Percentiles rank a stretch among this genome's conserved stretches.
Evolutionary conservation across 2,329 filamentous ascomycete genomes (phyloP).

Genomic region (Hypoxylon sp.): DNA sequence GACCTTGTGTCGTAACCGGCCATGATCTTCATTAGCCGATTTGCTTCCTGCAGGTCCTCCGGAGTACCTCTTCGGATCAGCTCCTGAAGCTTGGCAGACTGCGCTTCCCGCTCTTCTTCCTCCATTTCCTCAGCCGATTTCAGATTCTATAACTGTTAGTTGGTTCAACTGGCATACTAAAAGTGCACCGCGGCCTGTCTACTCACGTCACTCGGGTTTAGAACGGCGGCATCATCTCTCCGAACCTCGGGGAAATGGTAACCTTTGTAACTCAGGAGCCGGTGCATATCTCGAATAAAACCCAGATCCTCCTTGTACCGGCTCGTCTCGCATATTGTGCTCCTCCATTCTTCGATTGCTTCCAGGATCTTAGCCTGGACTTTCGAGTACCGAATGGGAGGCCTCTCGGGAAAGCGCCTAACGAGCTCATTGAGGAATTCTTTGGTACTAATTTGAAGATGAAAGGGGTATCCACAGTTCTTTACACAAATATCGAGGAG

Average conservation of each 20-base stretch:
- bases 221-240: conserved; percentile 92
- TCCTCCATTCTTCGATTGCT: conserved; percentile 97
- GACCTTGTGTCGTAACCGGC: conserved; percentile 94
- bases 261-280: conserved; percentile 94
- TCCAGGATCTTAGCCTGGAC: conserved; percentile 95
- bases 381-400: conserved; percentile 85
- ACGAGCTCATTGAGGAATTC: conserved; percentile 99
- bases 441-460: conserved; percentile 98
- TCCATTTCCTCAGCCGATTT: conserved; percentile 99
- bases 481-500: conserved; percentile 99
- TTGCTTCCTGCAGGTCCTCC: conserved; percentile 95
- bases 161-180: conserved; percentile 44
- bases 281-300: conserved; percentile 97
- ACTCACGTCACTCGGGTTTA: conserved; percentile 96
- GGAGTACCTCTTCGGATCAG: conserved; percentile 92
- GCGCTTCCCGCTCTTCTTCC: conserved; percentile 92
- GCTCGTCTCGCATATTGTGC: conserved; percentile 98
- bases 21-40: conserved; percentile 99
- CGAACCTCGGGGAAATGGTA: conserved; percentile 95
- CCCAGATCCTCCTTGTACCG: conserved; percentile 97
- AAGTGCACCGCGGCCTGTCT: conserved; percentile 71
- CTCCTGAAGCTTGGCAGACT: conserved; percentile 98
- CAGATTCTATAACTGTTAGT: conserved; percentile 75
- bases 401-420: conserved; percentile 92
- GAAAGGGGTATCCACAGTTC: conserved; percentile 99